phyloP scores from a whole-genome alignment of 1,284 basidiomycete species.

The Pyrrhoderma noxium region DNA sequence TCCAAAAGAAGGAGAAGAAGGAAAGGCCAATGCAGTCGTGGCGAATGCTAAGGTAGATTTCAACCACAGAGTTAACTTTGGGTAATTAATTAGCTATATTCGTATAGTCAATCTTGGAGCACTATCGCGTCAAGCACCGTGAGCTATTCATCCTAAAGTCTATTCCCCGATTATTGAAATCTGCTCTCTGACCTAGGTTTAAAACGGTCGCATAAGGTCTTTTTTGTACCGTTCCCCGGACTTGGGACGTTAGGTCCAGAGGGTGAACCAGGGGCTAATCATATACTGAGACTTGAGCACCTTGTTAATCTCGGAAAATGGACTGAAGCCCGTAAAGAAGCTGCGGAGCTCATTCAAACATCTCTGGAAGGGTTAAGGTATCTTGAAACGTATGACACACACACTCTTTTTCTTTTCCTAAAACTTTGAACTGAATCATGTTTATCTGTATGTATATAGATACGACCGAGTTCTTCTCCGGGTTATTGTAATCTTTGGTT shows the following conservation, averaged over 20 bases:
- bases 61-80: neutral
- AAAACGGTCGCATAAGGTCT: slow-evolving; percentile 49
- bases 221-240: slow-evolving; percentile 52
- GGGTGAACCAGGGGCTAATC: slow-evolving; percentile 24
- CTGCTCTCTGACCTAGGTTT: slow-evolving; percentile 36
- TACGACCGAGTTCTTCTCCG: slow-evolving; percentile 75
- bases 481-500: slow-evolving; percentile 63
- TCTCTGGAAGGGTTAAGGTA: slow-evolving; percentile 69
- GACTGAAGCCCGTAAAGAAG: slow-evolving; percentile 42
- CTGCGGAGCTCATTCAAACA: slow-evolving; percentile 48
- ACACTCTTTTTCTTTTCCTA: neutral
- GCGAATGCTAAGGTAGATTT: slow-evolving; percentile 57
- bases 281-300: slow-evolving; percentile 36
- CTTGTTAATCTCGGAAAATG: slow-evolving; percentile 40
- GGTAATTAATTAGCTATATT: slow-evolving; percentile 1
- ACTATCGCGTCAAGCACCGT: slow-evolving; percentile 78
- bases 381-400: slow-evolving; percentile 64
- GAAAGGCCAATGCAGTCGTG: slow-evolving; percentile 50
- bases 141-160: slow-evolving; percentile 20
- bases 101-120: slow-evolving; percentile 61
- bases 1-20: slow-evolving; percentile 28
- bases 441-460: slow-evolving; percentile 24
- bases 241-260: slow-evolving; percentile 30
- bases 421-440: neutral
- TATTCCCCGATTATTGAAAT: neutral